These are phyloP conservation scores for Pleoardoris graminearum DNA, from an alignment of 2,329 filamentous ascomycete species.

Conservation along the genomic window DNA sequence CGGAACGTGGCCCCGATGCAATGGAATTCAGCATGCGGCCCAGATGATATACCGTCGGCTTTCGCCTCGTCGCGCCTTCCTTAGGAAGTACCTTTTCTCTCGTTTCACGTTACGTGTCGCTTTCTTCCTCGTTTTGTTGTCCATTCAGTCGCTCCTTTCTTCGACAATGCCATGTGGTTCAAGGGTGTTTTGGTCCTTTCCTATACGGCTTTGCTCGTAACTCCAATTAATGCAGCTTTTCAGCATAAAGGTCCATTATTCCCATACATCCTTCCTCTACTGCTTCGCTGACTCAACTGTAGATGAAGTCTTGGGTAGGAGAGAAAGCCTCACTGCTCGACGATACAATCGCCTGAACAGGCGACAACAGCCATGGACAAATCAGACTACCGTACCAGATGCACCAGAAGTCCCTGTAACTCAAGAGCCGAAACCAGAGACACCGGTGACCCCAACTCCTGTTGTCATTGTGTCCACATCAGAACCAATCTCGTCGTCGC, in stretches of 20 bases:
- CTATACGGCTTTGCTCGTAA: constrained; percentile 27
- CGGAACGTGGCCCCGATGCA: constrained; percentile 13
- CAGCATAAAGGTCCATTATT: constrained; percentile 19
- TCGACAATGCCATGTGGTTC: constrained; percentile 45
- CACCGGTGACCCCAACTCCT: neutral
- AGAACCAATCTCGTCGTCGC: constrained; percentile 2
- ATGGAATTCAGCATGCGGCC: constrained; percentile 16
- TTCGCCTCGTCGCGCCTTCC: constrained; percentile 25
- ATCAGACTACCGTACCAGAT: constrained; percentile 9
- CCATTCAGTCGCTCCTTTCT: constrained; percentile 32
- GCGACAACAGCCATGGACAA: constrained; percentile 13
- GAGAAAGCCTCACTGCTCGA: constrained; percentile 5
- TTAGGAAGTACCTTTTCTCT: constrained; percentile 32
- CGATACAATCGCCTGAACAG: constrained; percentile 4
- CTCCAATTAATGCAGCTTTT: constrained; percentile 25
- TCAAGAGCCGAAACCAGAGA: constrained; percentile 11
- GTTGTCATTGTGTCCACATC: constrained; percentile 6
- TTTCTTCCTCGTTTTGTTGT: constrained; percentile 29
- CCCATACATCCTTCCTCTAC: neutral
- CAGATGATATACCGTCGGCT: constrained; percentile 24
- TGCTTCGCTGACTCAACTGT: neutral
- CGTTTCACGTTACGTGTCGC: constrained; percentile 27
- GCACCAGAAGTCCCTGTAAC: constrained; percentile 4
- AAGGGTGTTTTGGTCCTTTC: constrained; percentile 31
- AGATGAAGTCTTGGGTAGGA: constrained; percentile 7